Base-by-base conservation (phyloP, 2,329 filamentous ascomycete species). In the Colletotrichum orbiculare region DNA sequence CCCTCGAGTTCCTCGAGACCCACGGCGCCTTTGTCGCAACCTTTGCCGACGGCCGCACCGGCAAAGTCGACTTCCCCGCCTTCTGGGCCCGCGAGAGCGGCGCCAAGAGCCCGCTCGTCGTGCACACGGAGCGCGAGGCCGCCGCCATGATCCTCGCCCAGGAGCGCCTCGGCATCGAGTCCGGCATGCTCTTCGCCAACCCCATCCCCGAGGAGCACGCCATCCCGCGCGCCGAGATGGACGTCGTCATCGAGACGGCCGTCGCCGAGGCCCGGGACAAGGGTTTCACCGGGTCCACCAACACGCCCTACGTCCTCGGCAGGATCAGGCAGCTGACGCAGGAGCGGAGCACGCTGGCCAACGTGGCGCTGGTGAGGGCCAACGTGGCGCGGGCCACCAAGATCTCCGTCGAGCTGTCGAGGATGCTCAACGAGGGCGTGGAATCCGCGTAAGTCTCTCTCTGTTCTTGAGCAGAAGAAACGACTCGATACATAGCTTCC, bases 81-180 rank as follows among this genome's bases (percentile, higher is more conserved):
- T 99, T 99, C 77, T 99, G 92, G 86, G 92, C 92, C 0, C 84
- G 95, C 45, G 93, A 97, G 46, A 97, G 94, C 76, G 93, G 94
- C 11, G 80, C 91, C 56, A 88, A 83, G 76, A 97, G 93, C 73
- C 95, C 95, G 0, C 86, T 87, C 25, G 87, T 92, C 1, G 86
- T 97, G 46, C 79, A 88, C 57, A 85, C 90, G 69, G 93, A 96
- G 74, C 83, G 83, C 60, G 92, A 98, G 74, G 96, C 96, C 39
- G 96, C 96, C 1, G 89, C 91, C n/a, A 93, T 98, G 61, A 91
- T 97, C 62, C 83, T 92, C 70, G 92, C 93, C 0, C 93, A 97
- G 79, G 86, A 90, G 71, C 82, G 79, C 54, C 82, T 97, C 12
- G 85, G 85, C 6, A 85, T 97, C 38, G 85, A 89, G 66, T 93